A percentile compares a stretch with the other conserved stretches of the same genome.
These are phyloP conservation scores for Pelargonium cotyledonis DNA, from an alignment of 441 rosid species.

Conservation along the genomic window DNA sequence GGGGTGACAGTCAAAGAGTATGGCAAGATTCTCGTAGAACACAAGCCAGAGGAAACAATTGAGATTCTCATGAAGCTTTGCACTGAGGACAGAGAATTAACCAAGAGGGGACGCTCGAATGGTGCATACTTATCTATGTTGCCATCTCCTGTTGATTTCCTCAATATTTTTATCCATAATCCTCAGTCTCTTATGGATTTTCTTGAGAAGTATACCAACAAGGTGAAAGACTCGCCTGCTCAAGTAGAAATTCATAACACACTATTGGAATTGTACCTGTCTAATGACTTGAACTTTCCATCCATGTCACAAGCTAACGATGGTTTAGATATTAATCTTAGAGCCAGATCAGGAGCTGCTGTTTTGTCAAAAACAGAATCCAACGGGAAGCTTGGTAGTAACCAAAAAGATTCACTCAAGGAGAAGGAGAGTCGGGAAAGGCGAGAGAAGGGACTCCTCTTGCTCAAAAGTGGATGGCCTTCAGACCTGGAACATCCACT, in stretches of 20 bases:
- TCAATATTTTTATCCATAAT: constrained; percentile 79
- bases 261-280: constrained; percentile 80
- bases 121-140: constrained; percentile 66
- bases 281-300: constrained; percentile 83
- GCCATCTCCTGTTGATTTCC: constrained; percentile 97
- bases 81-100: constrained; percentile 57
- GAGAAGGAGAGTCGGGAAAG: constrained; percentile 49
- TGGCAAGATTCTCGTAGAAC: constrained; percentile 91
- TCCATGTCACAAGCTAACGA: constrained; percentile 56
- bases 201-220: constrained; percentile 71
- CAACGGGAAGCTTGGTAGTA: constrained; percentile 37
- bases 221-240: constrained; percentile 91
- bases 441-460: constrained; percentile 59
- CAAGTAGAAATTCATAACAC: constrained; percentile 92
- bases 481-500: constrained; percentile 82
- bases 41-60: constrained; percentile 79
- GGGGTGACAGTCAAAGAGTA: constrained; percentile 91
- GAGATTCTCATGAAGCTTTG: constrained; percentile 87
- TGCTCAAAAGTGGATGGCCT: constrained; percentile 91
- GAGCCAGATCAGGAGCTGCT: constrained; percentile 34
- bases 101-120: constrained; percentile 51
- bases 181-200: constrained; percentile 79
- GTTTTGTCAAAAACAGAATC: constrained; percentile 29
- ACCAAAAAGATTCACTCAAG: constrained; percentile 30
- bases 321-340: constrained; percentile 40